Base-by-base conservation (phyloP, 2,329 filamentous ascomycete genomes). In the Aspergillus hortae region DNA sequence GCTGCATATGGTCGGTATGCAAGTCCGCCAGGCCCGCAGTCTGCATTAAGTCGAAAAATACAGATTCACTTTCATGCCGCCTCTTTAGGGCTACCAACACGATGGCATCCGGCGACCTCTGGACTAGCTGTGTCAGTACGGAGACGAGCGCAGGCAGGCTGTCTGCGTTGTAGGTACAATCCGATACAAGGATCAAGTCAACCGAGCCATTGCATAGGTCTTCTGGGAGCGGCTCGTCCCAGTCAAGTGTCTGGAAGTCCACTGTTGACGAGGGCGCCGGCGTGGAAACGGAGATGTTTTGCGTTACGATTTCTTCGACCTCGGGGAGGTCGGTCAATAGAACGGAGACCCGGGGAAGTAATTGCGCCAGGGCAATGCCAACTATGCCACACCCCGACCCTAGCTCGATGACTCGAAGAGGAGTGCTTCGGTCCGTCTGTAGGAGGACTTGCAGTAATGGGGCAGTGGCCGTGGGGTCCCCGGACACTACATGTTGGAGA, bases 101-200 rank as follows among this genome's bases (percentile, higher is more conserved):
- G 23, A 80, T 60, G 0, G 77, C 75, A 53, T 74, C 66, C 2
- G 81, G 79, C 5, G 78, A 82, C 27, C 64, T 65, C 15, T 67
- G 62, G 40, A 77, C 68, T 45, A 87, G 67, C 9, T 68, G 71
- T 19, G 64, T 60, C 9, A 89, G 69, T 1, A 83, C 85, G 25
- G 71, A 69, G 6, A 89, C 84, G 35, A 89, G 72, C 21, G 82
- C 77, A 2, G 83, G 82, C 47, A 86, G 79, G 53, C 82, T 86
- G 60, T 87, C 85, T 14, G 80, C 74, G 65, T 89, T 89, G 70
- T 90, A 90, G 1, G 86, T 89, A 68, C 87, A 89, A 65, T 90
- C 87, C 2, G 85, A 84, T 1, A 88, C 80, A 4, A 88, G 65
- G 19, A 89, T 76, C 32, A 89, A 62, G 64, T 87, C 81, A 60